phyloP scores from a whole-genome alignment of 148 eudicot species.

The Chenopodium suecicum region DNA sequence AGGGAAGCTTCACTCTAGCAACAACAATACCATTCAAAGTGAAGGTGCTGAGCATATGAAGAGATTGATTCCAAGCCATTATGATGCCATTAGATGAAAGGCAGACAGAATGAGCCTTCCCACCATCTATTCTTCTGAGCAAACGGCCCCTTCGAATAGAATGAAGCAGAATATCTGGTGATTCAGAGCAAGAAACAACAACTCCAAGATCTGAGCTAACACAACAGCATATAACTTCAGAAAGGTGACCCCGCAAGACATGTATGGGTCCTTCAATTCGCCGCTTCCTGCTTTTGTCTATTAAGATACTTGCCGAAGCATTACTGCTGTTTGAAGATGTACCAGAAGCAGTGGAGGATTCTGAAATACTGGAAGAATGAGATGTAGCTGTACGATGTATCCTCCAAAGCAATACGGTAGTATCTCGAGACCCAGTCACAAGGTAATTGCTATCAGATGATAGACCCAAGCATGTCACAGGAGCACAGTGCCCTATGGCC shows the following conservation, averaged over 20 bases:
- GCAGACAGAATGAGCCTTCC: conserved; percentile 68
- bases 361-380: conserved; percentile 42
- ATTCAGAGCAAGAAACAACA: conserved; percentile 76
- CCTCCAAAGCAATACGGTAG: conserved; percentile 85
- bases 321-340: conserved; percentile 52
- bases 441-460: conserved; percentile 83
- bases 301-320: conserved; percentile 39
- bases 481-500: conserved; percentile 92
- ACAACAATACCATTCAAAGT: conserved; percentile 74
- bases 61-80: conserved; percentile 74
- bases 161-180: conserved; percentile 76
- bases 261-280: conserved; percentile 93
- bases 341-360: conserved; percentile 48
- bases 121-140: conserved; percentile 71
- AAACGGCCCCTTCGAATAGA: conserved; percentile 80
- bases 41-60: conserved; percentile 58
- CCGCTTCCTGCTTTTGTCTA: conserved; percentile 57
- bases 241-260: conserved; percentile 84
- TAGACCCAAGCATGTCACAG: conserved; percentile 88
- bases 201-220: conserved; percentile 89
- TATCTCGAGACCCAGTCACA: conserved; percentile 86
- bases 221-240: conserved; percentile 80
- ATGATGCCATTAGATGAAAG: conserved; percentile 77
- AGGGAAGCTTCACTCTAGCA: conserved; percentile 61
- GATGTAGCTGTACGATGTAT: conserved; percentile 51